Percentiles rank a stretch among this genome's conserved stretches.
phyloP scores from a whole-genome alignment of 2,329 filamentous ascomycete genomes.

The Colletotrichum aenigma region DNA sequence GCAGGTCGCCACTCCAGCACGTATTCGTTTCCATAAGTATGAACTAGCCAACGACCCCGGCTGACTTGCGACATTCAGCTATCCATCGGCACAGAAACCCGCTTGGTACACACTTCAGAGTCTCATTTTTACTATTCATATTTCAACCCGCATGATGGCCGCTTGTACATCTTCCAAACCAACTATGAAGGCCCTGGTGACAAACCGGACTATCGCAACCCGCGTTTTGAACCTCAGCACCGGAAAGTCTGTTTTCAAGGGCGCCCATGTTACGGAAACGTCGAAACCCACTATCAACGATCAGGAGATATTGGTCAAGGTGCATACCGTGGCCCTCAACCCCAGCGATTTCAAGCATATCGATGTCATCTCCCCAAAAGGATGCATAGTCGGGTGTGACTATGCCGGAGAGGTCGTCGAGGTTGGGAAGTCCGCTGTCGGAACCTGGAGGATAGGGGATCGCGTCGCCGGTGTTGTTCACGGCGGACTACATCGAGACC shows the following conservation, averaged over 20 bases:
- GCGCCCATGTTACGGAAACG: neutral
- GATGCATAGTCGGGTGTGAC: constrained; percentile 30
- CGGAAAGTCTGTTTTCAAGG: constrained; percentile 25
- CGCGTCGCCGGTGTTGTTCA: constrained; percentile 30
- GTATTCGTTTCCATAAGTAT: neutral
- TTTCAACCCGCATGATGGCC: neutral
- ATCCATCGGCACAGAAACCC: neutral
- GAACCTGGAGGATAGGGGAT: constrained; percentile 24
- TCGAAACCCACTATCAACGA: neutral
- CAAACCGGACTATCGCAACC: neutral
- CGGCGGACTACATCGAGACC: constrained; percentile 24
- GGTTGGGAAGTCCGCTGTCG: constrained; percentile 24
- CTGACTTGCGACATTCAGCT: neutral
- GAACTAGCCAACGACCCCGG: neutral
- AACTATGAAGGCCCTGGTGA: constrained; percentile 23
- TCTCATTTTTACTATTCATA: neutral
- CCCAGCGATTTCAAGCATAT: constrained; percentile 35
- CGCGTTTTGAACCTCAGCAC: neutral
- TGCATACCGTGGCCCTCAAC: constrained; percentile 35
- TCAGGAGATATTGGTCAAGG: constrained; percentile 30
- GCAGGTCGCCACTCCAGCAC: neutral
- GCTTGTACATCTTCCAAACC: neutral
- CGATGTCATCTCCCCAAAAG: constrained; percentile 29
- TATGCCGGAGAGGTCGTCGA: constrained; percentile 35
- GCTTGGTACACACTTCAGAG: neutral